phyloP scores from a whole-genome alignment of 305 asterid species.

The Fraxinus latifolia region DNA sequence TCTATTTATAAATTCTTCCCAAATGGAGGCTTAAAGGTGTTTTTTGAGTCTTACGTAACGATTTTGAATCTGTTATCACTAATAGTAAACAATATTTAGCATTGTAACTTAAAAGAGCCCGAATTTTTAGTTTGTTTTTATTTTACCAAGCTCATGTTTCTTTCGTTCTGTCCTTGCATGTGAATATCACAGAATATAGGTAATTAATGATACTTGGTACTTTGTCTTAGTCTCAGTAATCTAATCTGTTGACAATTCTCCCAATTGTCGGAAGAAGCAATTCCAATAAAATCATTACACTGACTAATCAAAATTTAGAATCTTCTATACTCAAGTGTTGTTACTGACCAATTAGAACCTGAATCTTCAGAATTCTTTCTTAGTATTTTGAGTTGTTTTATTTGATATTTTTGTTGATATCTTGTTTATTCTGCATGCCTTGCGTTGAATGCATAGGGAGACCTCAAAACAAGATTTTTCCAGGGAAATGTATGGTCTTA shows the following conservation, averaged over 20 bases:
- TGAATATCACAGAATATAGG: not conserved
- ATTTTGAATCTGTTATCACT: not conserved
- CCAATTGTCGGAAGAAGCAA: not conserved
- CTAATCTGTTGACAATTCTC: not conserved
- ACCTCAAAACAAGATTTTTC: conserved; percentile 32
- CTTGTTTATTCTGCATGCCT: conserved; percentile 16
- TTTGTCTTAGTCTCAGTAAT: not conserved
- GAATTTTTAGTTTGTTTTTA: not conserved
- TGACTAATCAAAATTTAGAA: not conserved
- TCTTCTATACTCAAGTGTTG: not conserved
- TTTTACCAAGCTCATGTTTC: not conserved
- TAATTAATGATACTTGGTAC: not conserved
- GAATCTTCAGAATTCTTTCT: conserved; percentile 18
- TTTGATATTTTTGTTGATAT: conserved; percentile 7
- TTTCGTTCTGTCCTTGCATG: not conserved
- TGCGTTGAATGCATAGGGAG: conserved; percentile 37
- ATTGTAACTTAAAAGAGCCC: not conserved
- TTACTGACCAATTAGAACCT: not conserved
- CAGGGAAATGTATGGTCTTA: conserved; percentile 30
- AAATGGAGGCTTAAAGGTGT: not conserved
- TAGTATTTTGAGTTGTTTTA: conserved; percentile 4
- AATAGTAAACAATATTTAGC: not conserved
- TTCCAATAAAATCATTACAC: not conserved
- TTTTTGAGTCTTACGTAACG: not conserved
- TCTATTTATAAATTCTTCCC: not conserved